Conservation (phyloP, 1,284 basidiomycete genomes). For the Ustilago loliicola region DNA sequence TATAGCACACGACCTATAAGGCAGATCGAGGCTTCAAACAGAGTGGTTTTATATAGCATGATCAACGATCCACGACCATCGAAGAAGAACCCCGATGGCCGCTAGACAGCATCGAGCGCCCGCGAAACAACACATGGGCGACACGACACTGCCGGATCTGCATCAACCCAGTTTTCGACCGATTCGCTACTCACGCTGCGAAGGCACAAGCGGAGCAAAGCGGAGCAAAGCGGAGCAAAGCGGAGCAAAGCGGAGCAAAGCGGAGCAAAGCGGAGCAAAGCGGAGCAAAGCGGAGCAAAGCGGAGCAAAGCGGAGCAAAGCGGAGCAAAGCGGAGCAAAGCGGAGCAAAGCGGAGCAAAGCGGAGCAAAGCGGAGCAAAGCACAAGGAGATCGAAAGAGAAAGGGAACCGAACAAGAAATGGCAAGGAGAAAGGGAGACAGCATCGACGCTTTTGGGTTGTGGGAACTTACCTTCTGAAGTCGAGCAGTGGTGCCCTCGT, state of each 20-base stretch:
- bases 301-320: neutral
- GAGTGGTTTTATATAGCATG: slow-evolving; percentile 54
- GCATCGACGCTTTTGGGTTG: neutral
- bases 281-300: neutral
- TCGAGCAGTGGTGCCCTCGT: slow-evolving; percentile 91
- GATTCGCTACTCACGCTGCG: neutral
- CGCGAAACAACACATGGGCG: slow-evolving; percentile 25
- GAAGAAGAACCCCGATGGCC: slow-evolving; percentile 14
- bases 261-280: neutral
- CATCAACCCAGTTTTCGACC: slow-evolving; percentile 21
- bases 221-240: too few species aligned
- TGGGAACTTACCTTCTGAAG: slow-evolving; percentile 84
- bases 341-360: neutral
- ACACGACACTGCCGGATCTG: slow-evolving; percentile 40
- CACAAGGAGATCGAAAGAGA: slow-evolving; percentile 14
- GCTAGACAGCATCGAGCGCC: slow-evolving; percentile 37
- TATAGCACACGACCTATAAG: slow-evolving; percentile 63
- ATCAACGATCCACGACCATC: slow-evolving; percentile 26
- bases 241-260: neutral
- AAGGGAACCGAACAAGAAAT: slow-evolving; percentile 3
- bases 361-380: neutral
- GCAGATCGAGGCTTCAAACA: slow-evolving; percentile 67
- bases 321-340: neutral
- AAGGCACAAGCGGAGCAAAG: neutral
- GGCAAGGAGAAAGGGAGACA: slow-evolving; percentile 2